Conservation (phyloP, 768 basidiomycete species). For the Kockovaella imperatae region DNA sequence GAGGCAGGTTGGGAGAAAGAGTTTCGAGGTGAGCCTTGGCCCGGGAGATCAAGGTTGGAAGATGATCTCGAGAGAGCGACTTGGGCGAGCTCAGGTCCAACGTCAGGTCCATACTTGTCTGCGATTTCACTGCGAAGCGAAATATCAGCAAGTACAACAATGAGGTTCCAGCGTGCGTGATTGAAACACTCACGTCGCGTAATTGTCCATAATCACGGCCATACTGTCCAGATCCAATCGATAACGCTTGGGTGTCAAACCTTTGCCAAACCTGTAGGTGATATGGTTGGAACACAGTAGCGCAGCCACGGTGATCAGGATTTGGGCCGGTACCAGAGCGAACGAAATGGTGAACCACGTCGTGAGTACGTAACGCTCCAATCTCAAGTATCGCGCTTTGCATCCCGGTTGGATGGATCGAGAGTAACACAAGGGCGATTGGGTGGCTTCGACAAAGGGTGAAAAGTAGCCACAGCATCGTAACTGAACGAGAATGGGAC, state of each 20-base stretch:
- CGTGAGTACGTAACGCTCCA: conserved; percentile 53
- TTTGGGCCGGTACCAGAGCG: conserved; percentile 60
- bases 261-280: conserved; percentile 79
- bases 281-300: conserved; percentile 74
- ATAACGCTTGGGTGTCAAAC: conserved; percentile 79
- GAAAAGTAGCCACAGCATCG: conserved; percentile 74
- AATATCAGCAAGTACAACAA: background rate
- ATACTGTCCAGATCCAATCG: conserved; percentile 64
- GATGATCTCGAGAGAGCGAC: conserved; percentile 57
- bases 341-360: conserved; percentile 64
- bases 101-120: conserved; percentile 61
- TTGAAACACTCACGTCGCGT: conserved; percentile 54
- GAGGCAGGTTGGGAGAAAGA: background rate
- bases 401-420: conserved; percentile 66
- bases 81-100: conserved; percentile 58
- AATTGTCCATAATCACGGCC: conserved; percentile 78
- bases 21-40: background rate
- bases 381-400: conserved; percentile 57
- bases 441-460: conserved; percentile 71
- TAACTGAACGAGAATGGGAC: conserved; percentile 48
- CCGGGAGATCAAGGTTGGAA: conserved; percentile 15
- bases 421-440: conserved; percentile 65
- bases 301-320: conserved; percentile 57
- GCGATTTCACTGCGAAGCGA: conserved; percentile 56
- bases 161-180: background rate